Evolutionary conservation across 495 filamentous ascomycete species (phyloP).

Genomic region (Parachaetomium inaequale): DNA sequence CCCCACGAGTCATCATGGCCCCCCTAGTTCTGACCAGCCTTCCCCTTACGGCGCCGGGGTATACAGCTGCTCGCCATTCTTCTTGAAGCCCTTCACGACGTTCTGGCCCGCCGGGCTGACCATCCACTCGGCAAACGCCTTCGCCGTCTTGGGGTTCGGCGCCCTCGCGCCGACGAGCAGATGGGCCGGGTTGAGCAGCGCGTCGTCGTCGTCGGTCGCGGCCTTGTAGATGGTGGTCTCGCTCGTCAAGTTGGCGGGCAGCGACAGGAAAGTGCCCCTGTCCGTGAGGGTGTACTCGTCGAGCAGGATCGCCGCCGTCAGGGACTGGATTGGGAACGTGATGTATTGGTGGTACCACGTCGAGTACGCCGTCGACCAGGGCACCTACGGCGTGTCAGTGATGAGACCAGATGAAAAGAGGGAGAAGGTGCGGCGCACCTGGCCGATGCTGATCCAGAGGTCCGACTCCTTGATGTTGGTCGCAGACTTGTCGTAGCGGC

Average conservation of each 20-base stretch:
- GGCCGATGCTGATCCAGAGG: slow-evolving; percentile 7
- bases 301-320: slow-evolving; percentile 4
- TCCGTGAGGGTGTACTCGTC: slow-evolving; percentile 8
- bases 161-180: background rate
- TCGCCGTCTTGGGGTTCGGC: background rate
- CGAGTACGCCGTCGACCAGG: slow-evolving; percentile 3
- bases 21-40: too few relatives aligned
- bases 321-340: background rate
- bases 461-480: slow-evolving; percentile 6
- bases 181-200: slow-evolving; percentile 4
- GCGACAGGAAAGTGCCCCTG: slow-evolving; percentile 1
- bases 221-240: slow-evolving; percentile 6
- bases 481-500: slow-evolving; percentile 6
- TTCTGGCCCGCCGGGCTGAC: background rate
- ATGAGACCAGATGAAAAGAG: background rate
- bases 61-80: slow-evolving; percentile 6
- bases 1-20: too few relatives aligned
- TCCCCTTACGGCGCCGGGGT: background rate
- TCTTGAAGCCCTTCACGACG: background rate
- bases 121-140: background rate
- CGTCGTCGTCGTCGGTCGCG: slow-evolving; percentile 3
- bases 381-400: background rate
- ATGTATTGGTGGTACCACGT: slow-evolving; percentile 8
- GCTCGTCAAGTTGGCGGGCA: slow-evolving; percentile 4
- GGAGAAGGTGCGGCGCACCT: background rate